phyloP scores from a whole-genome alignment of 1,284 basidiomycete species.

The Pseudozyma pruni region DNA sequence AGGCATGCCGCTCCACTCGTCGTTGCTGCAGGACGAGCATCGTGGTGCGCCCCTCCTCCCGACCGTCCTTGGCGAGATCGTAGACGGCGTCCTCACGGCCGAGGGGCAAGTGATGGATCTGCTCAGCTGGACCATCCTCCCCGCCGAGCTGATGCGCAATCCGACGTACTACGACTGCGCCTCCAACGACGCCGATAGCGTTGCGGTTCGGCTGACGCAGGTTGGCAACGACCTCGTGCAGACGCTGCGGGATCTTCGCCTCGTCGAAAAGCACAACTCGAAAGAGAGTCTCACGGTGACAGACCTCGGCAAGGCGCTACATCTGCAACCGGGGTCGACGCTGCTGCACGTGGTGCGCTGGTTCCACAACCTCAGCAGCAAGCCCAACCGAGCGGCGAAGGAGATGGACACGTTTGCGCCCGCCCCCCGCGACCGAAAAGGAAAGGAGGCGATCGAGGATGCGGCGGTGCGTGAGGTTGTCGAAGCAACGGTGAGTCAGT shows the following conservation, averaged over 20 bases:
- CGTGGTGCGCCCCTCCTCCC: conserved; percentile 33
- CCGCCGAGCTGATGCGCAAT: conserved; percentile 79
- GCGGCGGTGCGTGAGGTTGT: conserved; percentile 23
- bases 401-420: conserved; percentile 39
- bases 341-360: conserved; percentile 43
- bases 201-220: conserved; percentile 36
- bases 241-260: conserved; percentile 28
- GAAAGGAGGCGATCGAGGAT: conserved; percentile 16
- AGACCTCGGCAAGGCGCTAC: conserved; percentile 37
- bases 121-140: conserved; percentile 85
- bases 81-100: conserved; percentile 13
- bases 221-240: conserved; percentile 19
- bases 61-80: conserved; percentile 46
- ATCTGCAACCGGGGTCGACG: conserved; percentile 39
- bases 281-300: conserved; percentile 11
- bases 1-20: conserved; percentile 89
- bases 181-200: conserved; percentile 9
- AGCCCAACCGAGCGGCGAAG: conserved; percentile 23
- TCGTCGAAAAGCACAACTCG: conserved; percentile 14
- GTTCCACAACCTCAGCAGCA: conserved; percentile 16
- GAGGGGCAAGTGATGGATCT: conserved; percentile 73
- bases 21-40: conserved; percentile 72
- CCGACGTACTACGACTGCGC: conserved; percentile 83
- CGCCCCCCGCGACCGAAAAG: conserved; percentile 2
- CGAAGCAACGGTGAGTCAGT: conserved; percentile 30